Base-by-base conservation (phyloP, 371 early-diverging fungal species). In the Rhizopus sp. region DNA sequence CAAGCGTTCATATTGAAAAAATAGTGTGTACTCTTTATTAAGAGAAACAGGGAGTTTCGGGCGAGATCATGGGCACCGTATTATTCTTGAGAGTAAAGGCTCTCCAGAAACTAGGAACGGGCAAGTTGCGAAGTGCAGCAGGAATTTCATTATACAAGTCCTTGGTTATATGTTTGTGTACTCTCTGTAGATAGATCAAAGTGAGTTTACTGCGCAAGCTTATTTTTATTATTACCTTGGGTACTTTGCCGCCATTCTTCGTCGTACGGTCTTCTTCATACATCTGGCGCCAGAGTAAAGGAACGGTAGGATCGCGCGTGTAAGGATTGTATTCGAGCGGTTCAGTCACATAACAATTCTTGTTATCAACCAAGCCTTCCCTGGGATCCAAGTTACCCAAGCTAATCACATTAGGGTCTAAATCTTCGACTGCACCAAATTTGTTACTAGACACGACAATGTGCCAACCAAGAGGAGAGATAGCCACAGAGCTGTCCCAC, bases 371-470 rank as follows among this genome's bases (percentile, higher is more conserved):
- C 7, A 46, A 45, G 6, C 68, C 69, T 54, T 69, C 66, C 0
- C 46, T 15, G 1, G 61, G 58, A 57, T 71, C 61, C 35, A 77
- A 29, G 51, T 77, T 77, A 44, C 77, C 73, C 30, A 77, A 47
- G 23, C 74, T 77, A 29, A 77, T 77, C 4, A 77, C 56, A 23
- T 73, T 68, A 12, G 77, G 77, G 50, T 73, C 77, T 1, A 65
- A 29, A 1, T 60, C 70, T 40, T 59, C 46, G n/a, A 53, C 37
- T 13, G 77, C 68, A 30, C 62, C 77, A 60, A 77, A 73, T 30
- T 68, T 64, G 50, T 77, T 77, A 5, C 60, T 44, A 9, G 60
- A 49, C 17, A 73, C 41, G 10, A 63, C 60, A 29, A 77, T 69
- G 38, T 71, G 63, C 65, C 68, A 62, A 3, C 71, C 74, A 62